Evolutionary conservation across 306 rosid genomes (phyloP).

Genomic region (Hylodesmum podocarpum): DNA sequence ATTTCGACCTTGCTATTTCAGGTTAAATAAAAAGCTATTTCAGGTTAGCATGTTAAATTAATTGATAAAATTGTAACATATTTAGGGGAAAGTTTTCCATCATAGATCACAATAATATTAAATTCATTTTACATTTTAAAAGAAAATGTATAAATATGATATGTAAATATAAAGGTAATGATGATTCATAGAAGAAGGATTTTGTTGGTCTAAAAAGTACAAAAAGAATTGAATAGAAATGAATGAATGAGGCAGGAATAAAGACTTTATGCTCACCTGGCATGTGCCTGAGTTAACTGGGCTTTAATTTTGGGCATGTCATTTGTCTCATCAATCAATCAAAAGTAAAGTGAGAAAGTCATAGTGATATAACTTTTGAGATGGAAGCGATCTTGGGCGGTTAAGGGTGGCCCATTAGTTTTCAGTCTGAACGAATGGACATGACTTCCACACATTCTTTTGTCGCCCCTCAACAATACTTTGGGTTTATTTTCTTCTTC

Average conservation of each 20-base stretch:
- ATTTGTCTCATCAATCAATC: constrained; percentile 39
- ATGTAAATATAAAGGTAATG: not conserved
- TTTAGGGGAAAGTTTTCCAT: not conserved
- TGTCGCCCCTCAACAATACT: not conserved
- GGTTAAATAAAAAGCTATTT: too few relatives aligned
- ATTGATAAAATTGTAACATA: too few relatives aligned
- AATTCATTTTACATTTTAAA: not conserved
- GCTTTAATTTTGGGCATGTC: constrained; percentile 25
- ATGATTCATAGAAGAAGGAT: not conserved
- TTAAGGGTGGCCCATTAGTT: constrained; percentile 29
- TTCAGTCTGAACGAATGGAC: not conserved
- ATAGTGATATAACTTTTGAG: not conserved
- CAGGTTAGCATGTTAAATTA: too few relatives aligned
- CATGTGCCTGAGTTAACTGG: constrained; percentile 25
- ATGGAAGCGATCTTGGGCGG: constrained; percentile 25
- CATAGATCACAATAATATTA: not conserved
- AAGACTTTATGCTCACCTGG: constrained; percentile 21
- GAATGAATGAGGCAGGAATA: not conserved
- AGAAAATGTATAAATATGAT: not conserved
- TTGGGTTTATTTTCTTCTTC: not conserved
- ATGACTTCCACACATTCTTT: not conserved
- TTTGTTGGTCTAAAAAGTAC: not conserved
- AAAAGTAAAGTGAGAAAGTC: constrained; percentile 21
- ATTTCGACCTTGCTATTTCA: too few relatives aligned
- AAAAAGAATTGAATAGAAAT: not conserved